Conservation (phyloP, 2,329 filamentous ascomycete species). For the Pseudocercospora macadamiae region DNA sequence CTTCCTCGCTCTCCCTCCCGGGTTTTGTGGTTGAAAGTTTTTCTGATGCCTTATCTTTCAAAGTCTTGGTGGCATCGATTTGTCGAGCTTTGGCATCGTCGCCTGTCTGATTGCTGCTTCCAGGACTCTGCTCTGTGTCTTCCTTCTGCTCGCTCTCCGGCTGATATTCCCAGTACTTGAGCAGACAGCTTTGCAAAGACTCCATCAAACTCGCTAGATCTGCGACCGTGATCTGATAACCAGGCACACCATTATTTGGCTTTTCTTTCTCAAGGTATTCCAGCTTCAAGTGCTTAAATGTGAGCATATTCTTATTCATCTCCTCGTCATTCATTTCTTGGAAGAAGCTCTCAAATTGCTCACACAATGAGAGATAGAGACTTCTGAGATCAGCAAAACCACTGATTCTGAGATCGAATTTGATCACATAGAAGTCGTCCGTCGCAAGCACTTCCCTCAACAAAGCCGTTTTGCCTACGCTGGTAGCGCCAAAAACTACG, state of each 20-base stretch:
- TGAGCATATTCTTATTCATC: constrained; percentile 25
- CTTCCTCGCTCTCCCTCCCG: background rate
- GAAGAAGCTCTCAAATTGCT: constrained; percentile 24
- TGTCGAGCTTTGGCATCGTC: background rate
- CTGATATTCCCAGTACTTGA: constrained; percentile 26
- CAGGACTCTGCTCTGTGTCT: background rate
- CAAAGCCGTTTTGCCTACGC: constrained; percentile 26
- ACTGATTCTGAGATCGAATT: constrained; percentile 25
- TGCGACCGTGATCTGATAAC: constrained; percentile 21
- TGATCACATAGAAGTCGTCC: constrained; percentile 26
- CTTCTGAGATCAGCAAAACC: constrained; percentile 25
- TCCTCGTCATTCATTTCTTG: constrained; percentile 25
- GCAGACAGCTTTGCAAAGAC: constrained; percentile 24
- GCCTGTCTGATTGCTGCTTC: background rate
- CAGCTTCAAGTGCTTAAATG: constrained; percentile 21
- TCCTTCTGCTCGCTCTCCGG: background rate
- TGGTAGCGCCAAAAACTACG: constrained; percentile 25
- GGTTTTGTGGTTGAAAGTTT: background rate
- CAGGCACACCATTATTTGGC: constrained; percentile 18
- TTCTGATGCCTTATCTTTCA: background rate
- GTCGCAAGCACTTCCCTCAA: constrained; percentile 24
- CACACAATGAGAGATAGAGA: constrained; percentile 22
- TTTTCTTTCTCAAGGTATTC: constrained; percentile 23
- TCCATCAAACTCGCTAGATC: constrained; percentile 27
- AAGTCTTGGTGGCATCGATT: constrained; percentile 13